Evolutionary conservation across 768 basidiomycete genomes (phyloP).

Genomic region (Boletus barrowsii): DNA sequence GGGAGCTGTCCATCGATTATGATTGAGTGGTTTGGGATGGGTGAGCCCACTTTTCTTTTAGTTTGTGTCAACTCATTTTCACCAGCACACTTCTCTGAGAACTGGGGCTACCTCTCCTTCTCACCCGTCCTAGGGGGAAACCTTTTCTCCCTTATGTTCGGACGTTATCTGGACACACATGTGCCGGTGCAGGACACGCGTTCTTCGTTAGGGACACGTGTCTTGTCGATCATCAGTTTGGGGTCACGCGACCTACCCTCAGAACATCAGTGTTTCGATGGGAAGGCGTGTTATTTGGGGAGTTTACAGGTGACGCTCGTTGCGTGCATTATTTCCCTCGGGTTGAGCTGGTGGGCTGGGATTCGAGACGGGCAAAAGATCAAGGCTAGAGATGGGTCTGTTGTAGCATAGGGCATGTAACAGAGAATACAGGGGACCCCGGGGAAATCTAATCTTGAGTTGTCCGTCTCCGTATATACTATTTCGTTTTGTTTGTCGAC

Average conservation of each 20-base stretch:
- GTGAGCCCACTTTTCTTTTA: conserved; percentile 41
- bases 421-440: too few species aligned
- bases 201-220: not conserved
- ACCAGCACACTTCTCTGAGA: conserved; percentile 73
- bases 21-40: conserved; percentile 87
- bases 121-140: conserved; percentile 80
- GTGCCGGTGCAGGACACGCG: conserved; percentile 22
- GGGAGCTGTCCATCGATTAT: conserved; percentile 72
- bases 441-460: too few species aligned
- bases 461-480: too few species aligned
- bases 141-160: conserved; percentile 81
- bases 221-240: not conserved
- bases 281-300: conserved; percentile 57
- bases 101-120: conserved; percentile 78
- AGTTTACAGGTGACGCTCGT: conserved; percentile 48
- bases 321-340: conserved; percentile 36
- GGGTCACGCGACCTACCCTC: conserved; percentile 21
- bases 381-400: not conserved
- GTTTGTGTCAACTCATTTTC: not conserved
- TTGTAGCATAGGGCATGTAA: not conserved
- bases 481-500: too few species aligned
- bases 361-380: conserved; percentile 29
- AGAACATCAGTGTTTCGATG: conserved; percentile 51
- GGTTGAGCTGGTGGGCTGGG: conserved; percentile 37
- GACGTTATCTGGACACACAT: conserved; percentile 76